These are phyloP conservation scores for Penicillium sp. DNA, from an alignment of 2,329 filamentous ascomycete genomes.

Conservation along the genomic window DNA sequence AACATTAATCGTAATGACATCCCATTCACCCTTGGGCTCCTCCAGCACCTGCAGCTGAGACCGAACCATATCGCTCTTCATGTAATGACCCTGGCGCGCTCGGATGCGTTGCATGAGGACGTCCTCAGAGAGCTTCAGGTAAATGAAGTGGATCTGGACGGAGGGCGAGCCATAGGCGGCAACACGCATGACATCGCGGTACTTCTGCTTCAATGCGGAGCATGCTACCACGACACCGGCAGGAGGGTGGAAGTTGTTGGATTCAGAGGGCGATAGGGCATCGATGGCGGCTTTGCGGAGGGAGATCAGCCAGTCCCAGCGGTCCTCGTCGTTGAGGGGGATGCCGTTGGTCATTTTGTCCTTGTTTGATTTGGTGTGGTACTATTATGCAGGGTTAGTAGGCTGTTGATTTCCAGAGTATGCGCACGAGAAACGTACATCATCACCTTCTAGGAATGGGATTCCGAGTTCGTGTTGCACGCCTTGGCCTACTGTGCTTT, in stretches of 20 bases:
- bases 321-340: slow-evolving; percentile 84
- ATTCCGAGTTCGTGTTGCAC: slow-evolving; percentile 58
- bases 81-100: slow-evolving; percentile 77
- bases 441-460: slow-evolving; percentile 72
- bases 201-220: slow-evolving; percentile 93
- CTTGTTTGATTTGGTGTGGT: slow-evolving; percentile 61
- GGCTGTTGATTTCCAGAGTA: background rate
- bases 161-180: slow-evolving; percentile 68
- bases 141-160: slow-evolving; percentile 86
- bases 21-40: slow-evolving; percentile 67
- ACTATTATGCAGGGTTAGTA: slow-evolving; percentile 29
- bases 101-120: slow-evolving; percentile 70
- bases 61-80: slow-evolving; percentile 92
- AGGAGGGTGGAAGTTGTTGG: slow-evolving; percentile 47
- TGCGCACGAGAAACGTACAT: slow-evolving; percentile 50
- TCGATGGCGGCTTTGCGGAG: slow-evolving; percentile 61
- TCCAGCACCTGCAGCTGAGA: slow-evolving; percentile 90
- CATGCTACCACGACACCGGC: slow-evolving; percentile 89
- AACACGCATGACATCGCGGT: slow-evolving; percentile 83
- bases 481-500: slow-evolving; percentile 67
- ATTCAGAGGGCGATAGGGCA: slow-evolving; percentile 41
- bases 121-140: slow-evolving; percentile 71
- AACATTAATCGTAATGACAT: slow-evolving; percentile 66
- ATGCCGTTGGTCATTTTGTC: slow-evolving; percentile 84
- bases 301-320: slow-evolving; percentile 92